Evolutionary conservation across 352 stramenopile genomes (phyloP).

Genomic region (Phytophthora pinifolia): DNA sequence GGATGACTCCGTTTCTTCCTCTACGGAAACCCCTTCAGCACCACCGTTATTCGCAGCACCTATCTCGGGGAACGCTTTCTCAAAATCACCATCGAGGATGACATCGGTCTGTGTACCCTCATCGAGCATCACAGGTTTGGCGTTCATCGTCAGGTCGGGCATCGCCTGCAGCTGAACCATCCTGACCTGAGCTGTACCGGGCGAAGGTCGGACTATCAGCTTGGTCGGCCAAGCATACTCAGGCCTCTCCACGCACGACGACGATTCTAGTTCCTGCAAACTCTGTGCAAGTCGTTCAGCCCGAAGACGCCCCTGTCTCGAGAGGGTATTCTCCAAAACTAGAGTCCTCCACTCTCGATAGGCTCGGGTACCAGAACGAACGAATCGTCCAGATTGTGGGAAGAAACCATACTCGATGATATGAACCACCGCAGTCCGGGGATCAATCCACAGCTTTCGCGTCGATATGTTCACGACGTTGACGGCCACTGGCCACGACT

Average conservation of each 20-base stretch:
- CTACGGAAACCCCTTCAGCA: too few species aligned
- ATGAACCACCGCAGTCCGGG: neutral
- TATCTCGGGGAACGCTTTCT: too few species aligned
- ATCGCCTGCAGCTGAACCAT: too few species aligned
- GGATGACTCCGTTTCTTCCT: too few species aligned
- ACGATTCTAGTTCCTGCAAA: neutral
- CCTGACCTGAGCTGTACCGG: too few species aligned
- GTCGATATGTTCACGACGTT: neutral
- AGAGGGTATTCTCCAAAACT: neutral
- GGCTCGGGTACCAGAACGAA: neutral
- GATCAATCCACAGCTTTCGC: neutral
- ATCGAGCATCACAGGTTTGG: too few species aligned
- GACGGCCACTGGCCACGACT: neutral
- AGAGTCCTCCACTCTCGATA: conserved; percentile 2
- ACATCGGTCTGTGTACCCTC: too few species aligned
- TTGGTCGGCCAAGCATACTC: neutral
- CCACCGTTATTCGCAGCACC: too few species aligned
- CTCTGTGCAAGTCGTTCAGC: too few species aligned
- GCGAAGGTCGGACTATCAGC: neutral
- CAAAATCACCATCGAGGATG: too few species aligned
- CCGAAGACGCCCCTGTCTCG: neutral
- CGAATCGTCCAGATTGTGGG: neutral
- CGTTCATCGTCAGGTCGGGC: too few species aligned
- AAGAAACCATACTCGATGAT: neutral
- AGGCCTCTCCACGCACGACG: neutral